phyloP scores from a whole-genome alignment of 2,329 filamentous ascomycete genomes.

The Cordyceps fumosorosea region DNA sequence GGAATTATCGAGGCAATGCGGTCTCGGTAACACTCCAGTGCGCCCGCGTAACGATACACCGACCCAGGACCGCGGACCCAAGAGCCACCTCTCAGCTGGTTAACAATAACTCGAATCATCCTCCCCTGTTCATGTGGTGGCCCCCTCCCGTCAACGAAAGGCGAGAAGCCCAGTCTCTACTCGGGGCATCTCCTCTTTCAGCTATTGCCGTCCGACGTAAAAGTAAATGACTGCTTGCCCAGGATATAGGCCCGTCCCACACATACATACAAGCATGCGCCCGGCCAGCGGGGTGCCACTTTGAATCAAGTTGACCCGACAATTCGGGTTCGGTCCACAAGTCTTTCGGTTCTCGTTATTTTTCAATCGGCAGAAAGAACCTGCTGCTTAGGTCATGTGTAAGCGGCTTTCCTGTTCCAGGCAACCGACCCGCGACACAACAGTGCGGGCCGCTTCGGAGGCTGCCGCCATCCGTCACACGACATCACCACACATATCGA shows the following conservation, averaged over 20 bases:
- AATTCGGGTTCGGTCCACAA: background rate
- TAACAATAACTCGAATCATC: background rate
- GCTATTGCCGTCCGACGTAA: background rate
- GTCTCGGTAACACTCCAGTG: background rate
- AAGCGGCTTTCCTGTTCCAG: background rate
- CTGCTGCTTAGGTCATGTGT: background rate
- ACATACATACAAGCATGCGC: background rate
- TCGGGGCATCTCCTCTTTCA: background rate
- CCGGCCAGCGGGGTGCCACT: background rate
- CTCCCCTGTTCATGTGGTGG: background rate
- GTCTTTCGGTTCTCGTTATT: background rate
- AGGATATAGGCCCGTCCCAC: background rate
- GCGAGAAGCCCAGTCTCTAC: background rate
- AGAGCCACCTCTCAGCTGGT: background rate
- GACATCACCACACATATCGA: no score
- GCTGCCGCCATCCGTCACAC: background rate
- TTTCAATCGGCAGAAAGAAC: background rate
- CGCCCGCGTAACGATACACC: conserved; percentile 1
- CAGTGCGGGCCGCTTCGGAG: background rate
- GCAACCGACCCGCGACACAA: background rate
- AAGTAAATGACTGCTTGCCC: background rate
- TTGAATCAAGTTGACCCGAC: background rate
- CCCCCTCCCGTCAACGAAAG: background rate
- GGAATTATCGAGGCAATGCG: background rate
- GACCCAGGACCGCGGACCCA: conserved; percentile 6